Base-by-base conservation (phyloP, 2,329 filamentous ascomycete species). In the Trichoderma afroharzianum region DNA sequence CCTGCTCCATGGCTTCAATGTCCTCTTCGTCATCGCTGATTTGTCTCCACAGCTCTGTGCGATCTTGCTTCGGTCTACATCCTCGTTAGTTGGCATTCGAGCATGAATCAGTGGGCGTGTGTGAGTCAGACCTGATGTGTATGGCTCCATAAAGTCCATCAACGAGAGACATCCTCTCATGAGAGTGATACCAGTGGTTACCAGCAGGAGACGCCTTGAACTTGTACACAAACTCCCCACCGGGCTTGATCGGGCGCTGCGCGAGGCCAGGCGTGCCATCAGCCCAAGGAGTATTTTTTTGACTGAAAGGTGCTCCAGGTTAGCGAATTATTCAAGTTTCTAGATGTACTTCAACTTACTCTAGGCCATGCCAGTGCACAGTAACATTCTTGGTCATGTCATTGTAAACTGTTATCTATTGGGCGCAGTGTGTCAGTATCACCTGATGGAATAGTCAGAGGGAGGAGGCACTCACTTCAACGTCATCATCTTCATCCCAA, bases 171-270 rank as follows among this genome's bases (percentile, higher is more conserved):
- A 84, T 83, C 1, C 81, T 79, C 26, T 83, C 82, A 75, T 91
- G 89, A 0, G 87, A 84, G 78, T 91, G 89, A 74, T 91, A 91
- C 82, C 86, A 90, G 78, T 88, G 89, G 58, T 84, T 85, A 2
- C 89, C 89, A 74, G 87, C 85, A 70, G 88, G 84, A 0, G 81
- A 82, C 0, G 88, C 88, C n/a, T 80, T 83, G 81, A 86, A 91
- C 36, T 80, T 81, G 76, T 91, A 88, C 0, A 82, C 80, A 74
- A 86, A 91, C 28, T 77, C 81, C 3, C 76, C 75, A 2, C 84
- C 84, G 1, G 87, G 83, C n/a, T 79, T 74, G 71, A 91, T 89
- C 3, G 84, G 80, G 3, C 80, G 80, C 74, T 91, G 88, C 0
- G 85, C 83, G 2, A 90, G 77, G 2, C 88, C 88, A 1, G 88